Evolutionary conservation across 352 stramenopile species (phyloP).

Genomic region (Globisporangium viniferum): DNA sequence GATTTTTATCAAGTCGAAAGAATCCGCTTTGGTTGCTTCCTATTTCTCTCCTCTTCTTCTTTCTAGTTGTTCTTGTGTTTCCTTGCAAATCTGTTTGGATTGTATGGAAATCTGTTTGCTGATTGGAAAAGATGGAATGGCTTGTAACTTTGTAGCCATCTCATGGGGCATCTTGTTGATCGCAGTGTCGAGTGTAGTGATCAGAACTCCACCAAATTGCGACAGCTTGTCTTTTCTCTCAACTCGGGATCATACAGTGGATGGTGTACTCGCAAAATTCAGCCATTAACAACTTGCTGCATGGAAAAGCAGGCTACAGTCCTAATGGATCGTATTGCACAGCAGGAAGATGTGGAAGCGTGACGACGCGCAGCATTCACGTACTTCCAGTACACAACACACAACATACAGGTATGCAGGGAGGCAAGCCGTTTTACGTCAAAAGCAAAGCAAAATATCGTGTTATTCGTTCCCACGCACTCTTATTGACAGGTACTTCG

Average conservation of each 20-base stretch:
- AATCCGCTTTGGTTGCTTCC: constrained; percentile 20
- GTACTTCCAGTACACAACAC: too few species aligned
- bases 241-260: background rate
- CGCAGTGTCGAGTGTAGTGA: background rate
- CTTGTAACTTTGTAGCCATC: background rate
- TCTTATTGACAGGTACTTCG: background rate
- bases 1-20: constrained; percentile 18
- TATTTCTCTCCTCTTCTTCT: background rate
- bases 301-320: background rate
- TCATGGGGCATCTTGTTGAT: background rate
- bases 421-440: background rate
- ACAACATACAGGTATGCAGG: background rate
- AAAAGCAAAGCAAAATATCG: constrained; percentile 15
- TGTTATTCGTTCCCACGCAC: constrained; percentile 9
- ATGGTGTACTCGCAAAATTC: too few species aligned
- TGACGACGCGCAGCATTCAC: background rate
- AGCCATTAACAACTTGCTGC: background rate
- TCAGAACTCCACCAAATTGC: too few species aligned
- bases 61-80: background rate
- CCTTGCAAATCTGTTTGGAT: background rate
- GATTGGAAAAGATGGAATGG: background rate
- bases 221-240: background rate
- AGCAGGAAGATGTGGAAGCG: background rate
- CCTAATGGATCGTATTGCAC: background rate
- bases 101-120: background rate